Conservation (phyloP, 495 filamentous ascomycete species). For the Hypoxylon lenormandii region DNA sequence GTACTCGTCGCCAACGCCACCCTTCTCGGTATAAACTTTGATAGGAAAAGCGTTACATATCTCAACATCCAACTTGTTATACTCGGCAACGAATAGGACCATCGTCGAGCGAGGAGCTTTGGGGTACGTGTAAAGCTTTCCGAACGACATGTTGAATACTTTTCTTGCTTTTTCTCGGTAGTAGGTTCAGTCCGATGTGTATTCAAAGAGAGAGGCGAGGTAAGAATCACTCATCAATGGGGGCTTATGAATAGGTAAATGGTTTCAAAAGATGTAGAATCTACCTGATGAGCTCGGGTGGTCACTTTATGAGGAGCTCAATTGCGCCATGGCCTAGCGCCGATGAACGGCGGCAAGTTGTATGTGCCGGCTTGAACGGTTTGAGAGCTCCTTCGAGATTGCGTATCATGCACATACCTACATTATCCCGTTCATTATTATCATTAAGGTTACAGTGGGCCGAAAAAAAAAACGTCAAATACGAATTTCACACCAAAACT, state of each 20-base stretch:
- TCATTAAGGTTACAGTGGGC: too few species aligned
- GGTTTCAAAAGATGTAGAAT: background rate
- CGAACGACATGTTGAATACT: background rate
- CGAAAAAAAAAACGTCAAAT: too few species aligned
- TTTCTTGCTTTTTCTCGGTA: background rate
- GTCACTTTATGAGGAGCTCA: background rate
- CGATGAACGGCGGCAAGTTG: background rate
- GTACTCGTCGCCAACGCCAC: background rate
- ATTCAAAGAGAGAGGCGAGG: background rate
- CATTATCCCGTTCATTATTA: too few species aligned
- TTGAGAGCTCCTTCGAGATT: background rate
- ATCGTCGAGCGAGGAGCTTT: background rate
- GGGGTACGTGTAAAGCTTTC: slow-evolving; percentile 1
- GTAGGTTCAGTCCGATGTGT: background rate
- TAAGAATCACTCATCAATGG: background rate
- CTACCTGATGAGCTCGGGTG: background rate
- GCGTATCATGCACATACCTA: background rate
- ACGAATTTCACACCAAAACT: too few species aligned
- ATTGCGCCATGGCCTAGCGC: background rate
- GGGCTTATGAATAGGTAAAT: background rate
- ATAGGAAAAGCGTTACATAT: background rate
- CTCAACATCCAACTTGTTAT: background rate
- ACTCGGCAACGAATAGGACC: background rate
- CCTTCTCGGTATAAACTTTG: background rate
- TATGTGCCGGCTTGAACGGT: background rate